Conservation (phyloP, 1,284 basidiomycete genomes). For the Trichosporon asahii region DNA sequence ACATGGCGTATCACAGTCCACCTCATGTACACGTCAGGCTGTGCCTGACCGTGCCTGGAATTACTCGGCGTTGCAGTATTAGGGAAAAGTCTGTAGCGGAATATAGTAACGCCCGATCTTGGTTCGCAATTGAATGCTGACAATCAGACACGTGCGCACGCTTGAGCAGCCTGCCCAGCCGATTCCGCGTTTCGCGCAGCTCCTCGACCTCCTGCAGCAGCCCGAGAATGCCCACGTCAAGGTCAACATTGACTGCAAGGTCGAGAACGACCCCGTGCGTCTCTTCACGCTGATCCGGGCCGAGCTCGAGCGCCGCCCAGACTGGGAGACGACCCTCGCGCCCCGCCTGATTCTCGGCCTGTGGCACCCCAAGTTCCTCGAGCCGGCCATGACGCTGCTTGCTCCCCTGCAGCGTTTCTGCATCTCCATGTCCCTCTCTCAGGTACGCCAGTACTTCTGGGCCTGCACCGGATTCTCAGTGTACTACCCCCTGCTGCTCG, state of each 20-base stretch:
- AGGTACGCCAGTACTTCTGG: conserved; percentile 89
- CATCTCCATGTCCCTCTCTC: conserved; percentile 64
- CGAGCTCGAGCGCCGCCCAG: conserved; percentile 65
- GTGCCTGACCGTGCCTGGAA: no score
- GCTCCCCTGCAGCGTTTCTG: conserved; percentile 81
- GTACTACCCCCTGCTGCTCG: conserved; percentile 70
- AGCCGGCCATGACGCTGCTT: conserved; percentile 67
- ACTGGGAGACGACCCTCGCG: conserved; percentile 76
- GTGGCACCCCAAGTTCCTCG: conserved; percentile 73
- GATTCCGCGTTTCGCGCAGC: conserved; percentile 83
- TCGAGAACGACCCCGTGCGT: conserved; percentile 81
- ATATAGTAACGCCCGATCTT: no score
- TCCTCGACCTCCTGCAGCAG: conserved; percentile 74
- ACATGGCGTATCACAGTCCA: no score
- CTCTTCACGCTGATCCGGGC: conserved; percentile 82
- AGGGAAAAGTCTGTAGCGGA: no score
- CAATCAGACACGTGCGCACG: conserved; percentile 66
- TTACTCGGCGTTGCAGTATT: no score
- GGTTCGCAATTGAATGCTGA: background rate
- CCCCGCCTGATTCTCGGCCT: conserved; percentile 81
- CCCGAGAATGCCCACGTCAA: conserved; percentile 63
- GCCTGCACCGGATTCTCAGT: conserved; percentile 86
- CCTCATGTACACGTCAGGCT: no score
- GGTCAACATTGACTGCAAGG: conserved; percentile 72
- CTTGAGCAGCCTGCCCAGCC: conserved; percentile 73